Evolutionary conservation across 2,329 filamentous ascomycete species (phyloP).

Genomic region (Epichloe sylvatica): DNA sequence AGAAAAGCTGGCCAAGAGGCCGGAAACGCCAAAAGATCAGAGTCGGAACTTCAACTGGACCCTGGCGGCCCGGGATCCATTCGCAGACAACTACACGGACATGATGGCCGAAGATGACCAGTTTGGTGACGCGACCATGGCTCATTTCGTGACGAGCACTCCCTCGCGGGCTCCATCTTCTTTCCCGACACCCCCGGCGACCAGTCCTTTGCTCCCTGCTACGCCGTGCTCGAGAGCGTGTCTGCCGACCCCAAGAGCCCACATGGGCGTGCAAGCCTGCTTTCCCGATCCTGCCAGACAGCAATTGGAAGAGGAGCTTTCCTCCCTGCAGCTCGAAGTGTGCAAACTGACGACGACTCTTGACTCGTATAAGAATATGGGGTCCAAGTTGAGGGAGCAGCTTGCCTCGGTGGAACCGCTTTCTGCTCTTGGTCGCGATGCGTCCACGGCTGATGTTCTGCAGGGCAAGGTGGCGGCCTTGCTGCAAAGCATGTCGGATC

Average conservation of each 20-base stretch:
- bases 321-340: constrained; percentile 34
- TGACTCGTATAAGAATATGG: constrained; percentile 31
- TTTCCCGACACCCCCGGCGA: constrained; percentile 42
- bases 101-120: constrained; percentile 19
- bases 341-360: constrained; percentile 33
- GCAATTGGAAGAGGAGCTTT: constrained; percentile 31
- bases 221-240: constrained; percentile 22
- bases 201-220: constrained; percentile 28
- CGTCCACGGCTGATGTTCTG: constrained; percentile 16
- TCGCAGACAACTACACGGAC: constrained; percentile 28
- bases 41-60: constrained; percentile 34
- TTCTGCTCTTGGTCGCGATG: constrained; percentile 3
- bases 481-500: constrained; percentile 32
- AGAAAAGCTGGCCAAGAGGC: constrained; percentile 17
- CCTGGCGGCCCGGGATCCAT: constrained; percentile 33
- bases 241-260: constrained; percentile 9
- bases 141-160: constrained; percentile 37
- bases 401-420: constrained; percentile 14
- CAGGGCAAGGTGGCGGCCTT: constrained; percentile 30
- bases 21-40: constrained; percentile 1
- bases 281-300: constrained; percentile 30
- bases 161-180: constrained; percentile 31
- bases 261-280: constrained; percentile 26
- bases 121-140: constrained; percentile 38
- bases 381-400: constrained; percentile 22